phyloP scores from a whole-genome alignment of 208 protist genomes.

The Kentomonas sorsogonicus region DNA sequence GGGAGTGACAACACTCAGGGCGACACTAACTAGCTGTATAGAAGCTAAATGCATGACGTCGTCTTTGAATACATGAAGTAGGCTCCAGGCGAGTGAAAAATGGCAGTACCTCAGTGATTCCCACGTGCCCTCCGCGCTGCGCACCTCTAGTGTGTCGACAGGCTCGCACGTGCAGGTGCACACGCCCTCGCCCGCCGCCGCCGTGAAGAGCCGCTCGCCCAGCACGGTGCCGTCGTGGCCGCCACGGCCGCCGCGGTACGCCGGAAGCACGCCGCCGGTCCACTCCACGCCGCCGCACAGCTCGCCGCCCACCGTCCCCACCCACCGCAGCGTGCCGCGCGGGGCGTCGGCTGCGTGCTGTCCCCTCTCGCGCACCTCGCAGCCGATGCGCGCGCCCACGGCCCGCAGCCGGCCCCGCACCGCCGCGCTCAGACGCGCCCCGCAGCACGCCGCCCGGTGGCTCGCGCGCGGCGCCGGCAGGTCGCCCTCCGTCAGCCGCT shows the following conservation, averaged over 20 bases:
- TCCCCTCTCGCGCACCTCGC: conserved; percentile 23
- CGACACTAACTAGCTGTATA: conserved; percentile 35
- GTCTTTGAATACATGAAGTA: conserved; percentile 27
- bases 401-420: conserved; percentile 19
- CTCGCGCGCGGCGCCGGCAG: conserved; percentile 21
- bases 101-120: conserved; percentile 1
- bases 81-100: conserved; percentile 27
- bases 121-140: neutral
- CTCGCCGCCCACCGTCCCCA: conserved; percentile 23
- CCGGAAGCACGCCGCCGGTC: neutral
- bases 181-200: conserved; percentile 10
- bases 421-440: conserved; percentile 25
- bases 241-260: neutral
- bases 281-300: conserved; percentile 44
- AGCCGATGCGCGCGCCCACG: conserved; percentile 27
- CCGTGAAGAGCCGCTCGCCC: conserved; percentile 32
- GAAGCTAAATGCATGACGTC: conserved; percentile 21
- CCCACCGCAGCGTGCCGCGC: conserved; percentile 40
- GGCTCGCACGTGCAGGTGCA: conserved; percentile 26
- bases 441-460: conserved; percentile 23
- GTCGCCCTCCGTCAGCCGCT: conserved; percentile 18
- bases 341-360: conserved; percentile 24
- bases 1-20: conserved; percentile 39
- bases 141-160: conserved; percentile 13
- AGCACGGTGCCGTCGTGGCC: conserved; percentile 36